Base-by-base conservation (phyloP, 2,329 filamentous ascomycete genomes). In the Drechslerella coelobrocha region DNA sequence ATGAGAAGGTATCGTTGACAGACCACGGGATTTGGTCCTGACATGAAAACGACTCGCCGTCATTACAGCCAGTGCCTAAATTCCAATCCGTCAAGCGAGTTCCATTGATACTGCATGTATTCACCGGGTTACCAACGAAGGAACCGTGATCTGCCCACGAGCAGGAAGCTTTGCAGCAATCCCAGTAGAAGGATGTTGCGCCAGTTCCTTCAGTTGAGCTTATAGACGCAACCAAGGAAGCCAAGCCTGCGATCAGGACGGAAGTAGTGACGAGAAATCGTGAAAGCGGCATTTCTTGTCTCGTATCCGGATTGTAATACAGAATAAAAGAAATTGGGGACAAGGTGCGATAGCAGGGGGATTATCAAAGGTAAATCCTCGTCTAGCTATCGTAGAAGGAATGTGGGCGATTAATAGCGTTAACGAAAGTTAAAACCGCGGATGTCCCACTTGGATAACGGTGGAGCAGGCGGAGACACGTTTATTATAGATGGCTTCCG, bases 131-230 rank as follows among this genome's bases (percentile, higher is more conserved):
- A 19, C 62, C 62, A 8, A 75, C 63, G 17, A 61, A 61, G 31
- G 27, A 56, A 17, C 56, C 27, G 26, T 72, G 72, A 55, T 65
- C 72, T 26, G 39, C 61, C 74, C 73, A 83, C 2, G 82, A 81
- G 77, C 87, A 89, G 23, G 85, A 87, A 21, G 86, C 84, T 81
- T 90, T 90, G 81, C 87, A 89, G 81, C 88, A 89, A 77, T 89
- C 87, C 76, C 76, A 79, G 74, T 79, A 79, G 34, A 78, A 76
- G 12, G 78, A 78, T 26, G 78, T 79, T 27, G 54, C 74, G 24
- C 77, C 79, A 43, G 76, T 73, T 45, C 76, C 76, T 41, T 75
- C 54, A 19, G 45, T 50, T 52, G 63, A 61, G 12, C 37, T 61
- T 51, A 31, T 56, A 37, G 31, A 27, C 12, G 34, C 34, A 19